A percentile compares a stretch with the other conserved stretches of the same genome.
phyloP scores from a whole-genome alignment of 108 stramenopile genomes.

The Epipyxis sp. region DNA sequence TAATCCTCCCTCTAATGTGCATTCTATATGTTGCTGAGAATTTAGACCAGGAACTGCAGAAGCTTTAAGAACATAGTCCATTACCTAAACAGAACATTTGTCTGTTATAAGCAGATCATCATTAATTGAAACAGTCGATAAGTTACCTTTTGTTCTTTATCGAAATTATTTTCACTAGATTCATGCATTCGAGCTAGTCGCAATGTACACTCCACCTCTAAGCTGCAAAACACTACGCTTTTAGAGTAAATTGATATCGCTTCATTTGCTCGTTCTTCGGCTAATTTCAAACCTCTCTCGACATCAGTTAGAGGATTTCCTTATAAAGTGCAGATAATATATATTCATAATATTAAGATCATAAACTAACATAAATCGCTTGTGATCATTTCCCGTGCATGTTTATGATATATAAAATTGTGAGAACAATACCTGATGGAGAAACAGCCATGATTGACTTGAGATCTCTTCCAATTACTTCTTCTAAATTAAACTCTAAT shows the following conservation, averaged over 20 bases:
- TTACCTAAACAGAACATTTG: too few species aligned
- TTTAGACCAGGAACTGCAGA: neutral
- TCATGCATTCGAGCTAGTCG: slow-evolving; percentile 1
- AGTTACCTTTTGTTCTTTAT: neutral
- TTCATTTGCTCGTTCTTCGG: slow-evolving; percentile 18
- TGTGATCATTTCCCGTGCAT: neutral
- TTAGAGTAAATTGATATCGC: neutral
- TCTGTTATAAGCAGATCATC: too few species aligned
- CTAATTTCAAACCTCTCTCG: neutral
- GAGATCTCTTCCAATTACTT: slow-evolving; percentile 11
- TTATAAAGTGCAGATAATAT: too few species aligned
- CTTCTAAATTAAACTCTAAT: neutral
- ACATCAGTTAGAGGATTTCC: neutral
- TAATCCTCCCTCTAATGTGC: neutral
- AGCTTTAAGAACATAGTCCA: neutral
- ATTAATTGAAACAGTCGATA: too few species aligned
- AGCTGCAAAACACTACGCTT: neutral
- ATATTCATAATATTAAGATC: too few species aligned
- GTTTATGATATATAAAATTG: neutral
- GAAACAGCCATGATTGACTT: neutral
- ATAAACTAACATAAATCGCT: too few species aligned
- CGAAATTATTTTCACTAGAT: neutral
- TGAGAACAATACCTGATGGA: neutral
- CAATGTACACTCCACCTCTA: slow-evolving; percentile 16
- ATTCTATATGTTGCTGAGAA: neutral